These are phyloP conservation scores for Exophiala calicioides DNA, from an alignment of 2,329 filamentous ascomycete genomes.

Conservation along the genomic window DNA sequence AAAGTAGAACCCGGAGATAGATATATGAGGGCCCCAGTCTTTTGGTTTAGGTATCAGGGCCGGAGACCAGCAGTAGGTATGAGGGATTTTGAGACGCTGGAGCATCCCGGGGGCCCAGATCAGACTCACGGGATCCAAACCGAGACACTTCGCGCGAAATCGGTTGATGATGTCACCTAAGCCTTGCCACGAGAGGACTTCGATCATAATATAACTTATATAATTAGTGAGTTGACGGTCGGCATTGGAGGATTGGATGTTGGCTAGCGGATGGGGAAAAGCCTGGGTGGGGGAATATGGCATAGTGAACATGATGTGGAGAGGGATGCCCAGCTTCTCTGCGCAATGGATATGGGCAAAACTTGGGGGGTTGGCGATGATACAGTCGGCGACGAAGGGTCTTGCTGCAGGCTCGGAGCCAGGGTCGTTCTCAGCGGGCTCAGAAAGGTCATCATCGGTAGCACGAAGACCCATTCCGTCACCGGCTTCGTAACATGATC, in stretches of 20 bases:
- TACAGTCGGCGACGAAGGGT: constrained; percentile 56
- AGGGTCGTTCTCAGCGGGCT: constrained; percentile 6
- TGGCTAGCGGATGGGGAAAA: constrained; percentile 55
- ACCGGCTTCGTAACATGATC: constrained; percentile 34
- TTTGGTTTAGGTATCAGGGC: constrained; percentile 43
- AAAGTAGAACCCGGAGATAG: constrained; percentile 49
- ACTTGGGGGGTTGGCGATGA: constrained; percentile 57
- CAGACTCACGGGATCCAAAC: constrained; percentile 42
- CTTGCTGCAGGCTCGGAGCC: constrained; percentile 15
- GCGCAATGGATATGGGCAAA: constrained; percentile 58
- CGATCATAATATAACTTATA: constrained; percentile 50
- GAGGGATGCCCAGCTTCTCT: constrained; percentile 50
- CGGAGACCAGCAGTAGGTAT: constrained; percentile 51
- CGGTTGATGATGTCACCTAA: constrained; percentile 31
- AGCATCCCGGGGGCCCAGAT: constrained; percentile 41
- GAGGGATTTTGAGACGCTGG: constrained; percentile 42
- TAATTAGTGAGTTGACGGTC: constrained; percentile 41
- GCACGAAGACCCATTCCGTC: constrained; percentile 58
- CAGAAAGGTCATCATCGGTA: constrained; percentile 36
- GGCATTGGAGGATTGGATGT: constrained; percentile 43
- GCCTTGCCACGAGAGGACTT: constrained; percentile 54
- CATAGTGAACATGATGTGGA: constrained; percentile 58
- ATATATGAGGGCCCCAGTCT: constrained; percentile 44
- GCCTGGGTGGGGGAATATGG: constrained; percentile 49
- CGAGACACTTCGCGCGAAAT: constrained; percentile 34